phyloP scores from a whole-genome alignment of 164 flowering plant species.

The Vitis rupestris region DNA sequence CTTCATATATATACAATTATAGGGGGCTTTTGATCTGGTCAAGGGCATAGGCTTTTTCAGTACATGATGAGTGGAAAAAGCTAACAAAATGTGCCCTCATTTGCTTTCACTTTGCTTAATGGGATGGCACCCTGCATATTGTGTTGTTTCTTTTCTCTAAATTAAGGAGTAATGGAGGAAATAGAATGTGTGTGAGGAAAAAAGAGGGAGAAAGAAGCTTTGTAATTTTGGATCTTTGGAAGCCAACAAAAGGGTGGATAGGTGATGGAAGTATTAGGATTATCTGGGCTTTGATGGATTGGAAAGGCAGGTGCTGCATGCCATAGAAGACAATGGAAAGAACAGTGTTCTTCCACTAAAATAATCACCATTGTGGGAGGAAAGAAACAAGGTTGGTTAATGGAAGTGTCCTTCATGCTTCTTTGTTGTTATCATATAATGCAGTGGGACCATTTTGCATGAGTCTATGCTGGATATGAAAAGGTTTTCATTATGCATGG shows the following conservation, averaged over 20 bases:
- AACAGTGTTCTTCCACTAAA: too few relatives aligned
- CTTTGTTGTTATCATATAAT: too few relatives aligned
- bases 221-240: not conserved
- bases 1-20: not conserved
- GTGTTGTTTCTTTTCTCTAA: not conserved
- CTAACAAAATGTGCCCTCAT: not conserved
- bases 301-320: too few relatives aligned
- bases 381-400: too few relatives aligned
- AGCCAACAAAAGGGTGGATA: not conserved
- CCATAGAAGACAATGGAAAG: too few relatives aligned
- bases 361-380: too few relatives aligned
- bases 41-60: not conserved
- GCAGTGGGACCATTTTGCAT: too few relatives aligned
- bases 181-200: not conserved
- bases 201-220: not conserved
- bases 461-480: too few relatives aligned
- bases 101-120: not conserved
- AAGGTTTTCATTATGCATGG: too few relatives aligned
- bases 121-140: not conserved
- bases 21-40: not conserved
- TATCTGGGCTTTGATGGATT: too few relatives aligned
- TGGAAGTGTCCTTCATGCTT: too few relatives aligned
- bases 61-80: not conserved
- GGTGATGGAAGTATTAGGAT: too few relatives aligned
- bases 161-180: not conserved